Base-by-base conservation (phyloP, 345 rosid species). In the Gossypium mustelinum region DNA sequence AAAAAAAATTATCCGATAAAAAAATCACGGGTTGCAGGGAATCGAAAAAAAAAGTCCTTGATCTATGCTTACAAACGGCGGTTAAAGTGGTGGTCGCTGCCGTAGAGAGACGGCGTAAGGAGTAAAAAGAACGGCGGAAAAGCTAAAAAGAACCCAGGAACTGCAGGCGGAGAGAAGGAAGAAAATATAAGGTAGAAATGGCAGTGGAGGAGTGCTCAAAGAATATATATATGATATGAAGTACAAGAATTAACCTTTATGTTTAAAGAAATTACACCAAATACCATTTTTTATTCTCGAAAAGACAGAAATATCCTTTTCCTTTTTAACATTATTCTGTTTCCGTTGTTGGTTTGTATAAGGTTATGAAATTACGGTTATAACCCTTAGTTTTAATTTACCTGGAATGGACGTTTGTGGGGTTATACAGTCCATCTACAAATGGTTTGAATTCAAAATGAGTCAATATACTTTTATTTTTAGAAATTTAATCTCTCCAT, bases 301-400 rank as follows among this genome's bases (percentile, higher is more conserved):
- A 75, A 80, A 66, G 81, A 60, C 85, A 10, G 18, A 61, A 71
- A 12, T 80, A 10, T 14, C 77, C 79, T 61, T 13, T 7, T 1
- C 13, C 9, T 1, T 22, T 70, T 54, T 44, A 11, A 3, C 4
- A 20, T 12, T 20, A 65, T 18, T 43, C 18, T 39, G 4, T 12
- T 0, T 9, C 41, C 2, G 57, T 34, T 34, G 1, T 47, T 48
- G 12, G 2, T 47, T 2, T 20, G 27, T 2, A 2, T 70, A 17
- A 24, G 24, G 43, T 70, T 34, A 39, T 3, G 1, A 14, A 70
- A 52, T 51, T 69, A 50, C 50, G 18, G 5, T 25, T 60, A 8
- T 45, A 10, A 1, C 48, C 48, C 11, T 45, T 8, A 6, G 2
- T 8, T 9, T 45, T 45, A 8, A 6, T 44, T 2, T 44, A 6